Conservation (phyloP, 306 rosid genomes). For the Quercus alba region DNA sequence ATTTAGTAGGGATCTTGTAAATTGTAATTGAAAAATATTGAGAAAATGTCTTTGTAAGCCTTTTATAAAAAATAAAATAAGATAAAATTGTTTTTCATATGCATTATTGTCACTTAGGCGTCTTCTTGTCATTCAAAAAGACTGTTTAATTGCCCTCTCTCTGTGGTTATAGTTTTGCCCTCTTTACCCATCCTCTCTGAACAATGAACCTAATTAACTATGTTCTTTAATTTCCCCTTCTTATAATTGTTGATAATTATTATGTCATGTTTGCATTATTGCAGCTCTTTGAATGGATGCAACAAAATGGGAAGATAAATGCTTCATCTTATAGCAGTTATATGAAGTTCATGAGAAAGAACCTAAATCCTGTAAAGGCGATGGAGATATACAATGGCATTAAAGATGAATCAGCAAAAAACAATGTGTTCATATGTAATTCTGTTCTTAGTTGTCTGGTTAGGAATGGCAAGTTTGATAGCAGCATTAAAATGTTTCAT, state of each 20-base stretch:
- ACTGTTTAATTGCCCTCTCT: not conserved
- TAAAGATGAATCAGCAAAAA: constrained; percentile 52
- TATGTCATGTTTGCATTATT: constrained; percentile 6
- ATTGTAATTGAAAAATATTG: not conserved
- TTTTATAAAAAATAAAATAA: too few relatives aligned
- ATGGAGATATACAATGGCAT: constrained; percentile 62
- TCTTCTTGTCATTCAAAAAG: not conserved
- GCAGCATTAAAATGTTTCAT: constrained; percentile 55
- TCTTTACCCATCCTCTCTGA: not conserved
- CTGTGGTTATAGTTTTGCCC: not conserved
- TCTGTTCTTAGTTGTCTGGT: constrained; percentile 65
- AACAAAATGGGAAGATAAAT: constrained; percentile 60
- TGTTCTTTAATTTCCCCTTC: not conserved
- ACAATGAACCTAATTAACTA: not conserved
- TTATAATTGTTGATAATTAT: not conserved
- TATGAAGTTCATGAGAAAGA: constrained; percentile 64
- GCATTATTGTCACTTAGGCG: not conserved
- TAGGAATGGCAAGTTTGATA: constrained; percentile 61
- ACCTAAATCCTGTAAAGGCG: constrained; percentile 56
- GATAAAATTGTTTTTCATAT: not conserved
- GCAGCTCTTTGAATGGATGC: constrained; percentile 96
- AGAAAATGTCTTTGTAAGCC: not conserved
- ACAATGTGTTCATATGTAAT: constrained; percentile 65
- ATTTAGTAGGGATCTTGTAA: not conserved
- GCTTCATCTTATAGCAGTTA: constrained; percentile 67